A percentile compares a stretch with the other conserved stretches of the same genome.
phyloP scores from a whole-genome alignment of 331 rosid species.

The Malus hybrid region DNA sequence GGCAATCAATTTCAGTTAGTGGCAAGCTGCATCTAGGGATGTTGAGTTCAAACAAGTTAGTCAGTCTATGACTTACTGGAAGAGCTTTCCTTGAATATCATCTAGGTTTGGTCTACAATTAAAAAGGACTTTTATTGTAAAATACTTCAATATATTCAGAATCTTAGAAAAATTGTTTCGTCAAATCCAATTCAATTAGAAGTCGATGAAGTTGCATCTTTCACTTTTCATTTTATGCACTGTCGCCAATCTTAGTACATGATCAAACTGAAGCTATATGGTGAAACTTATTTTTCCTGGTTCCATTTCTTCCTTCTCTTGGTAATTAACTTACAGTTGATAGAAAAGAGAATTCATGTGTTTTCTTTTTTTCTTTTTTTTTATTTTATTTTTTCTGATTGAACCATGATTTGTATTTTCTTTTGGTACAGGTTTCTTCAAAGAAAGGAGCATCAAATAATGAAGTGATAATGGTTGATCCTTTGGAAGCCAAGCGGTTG shows the following conservation, averaged over 20 bases:
- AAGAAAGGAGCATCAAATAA: slow-evolving; percentile 34
- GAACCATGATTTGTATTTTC: neutral
- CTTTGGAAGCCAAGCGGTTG: slow-evolving; percentile 84
- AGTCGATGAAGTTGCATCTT: neutral
- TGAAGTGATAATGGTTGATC: slow-evolving; percentile 87
- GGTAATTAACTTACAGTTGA: neutral
- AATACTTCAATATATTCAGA: neutral
- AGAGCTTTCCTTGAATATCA: no score
- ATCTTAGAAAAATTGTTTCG: neutral
- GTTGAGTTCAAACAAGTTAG: neutral
- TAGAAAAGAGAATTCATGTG: neutral
- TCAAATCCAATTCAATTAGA: neutral
- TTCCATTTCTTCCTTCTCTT: neutral
- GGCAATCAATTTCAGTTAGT: neutral
- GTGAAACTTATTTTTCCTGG: neutral
- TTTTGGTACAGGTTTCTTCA: slow-evolving; percentile 50
- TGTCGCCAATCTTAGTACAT: neutral
- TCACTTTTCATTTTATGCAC: neutral
- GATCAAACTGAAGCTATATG: neutral
- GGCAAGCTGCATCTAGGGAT: neutral
- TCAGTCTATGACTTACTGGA: neutral
- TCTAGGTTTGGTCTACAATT: no score
- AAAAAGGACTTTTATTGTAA: no score
- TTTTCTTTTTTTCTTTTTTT: neutral
- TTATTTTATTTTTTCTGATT: no score